These are phyloP conservation scores for Solanum lycopersicoides DNA, from an alignment of 257 asterid species.

Conservation along the genomic window DNA sequence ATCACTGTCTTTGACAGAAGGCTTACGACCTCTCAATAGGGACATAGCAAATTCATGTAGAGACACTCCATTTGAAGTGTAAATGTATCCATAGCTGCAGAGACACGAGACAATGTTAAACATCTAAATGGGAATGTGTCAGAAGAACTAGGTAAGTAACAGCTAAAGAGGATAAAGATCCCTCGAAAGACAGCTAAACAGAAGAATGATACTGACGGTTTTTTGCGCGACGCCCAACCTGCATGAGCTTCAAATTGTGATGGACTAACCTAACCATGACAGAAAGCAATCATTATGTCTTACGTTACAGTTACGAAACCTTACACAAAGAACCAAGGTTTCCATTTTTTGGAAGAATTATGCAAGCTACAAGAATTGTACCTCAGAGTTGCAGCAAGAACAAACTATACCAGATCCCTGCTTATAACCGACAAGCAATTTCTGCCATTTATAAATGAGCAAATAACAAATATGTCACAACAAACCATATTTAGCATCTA, in stretches of 20 bases:
- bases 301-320: neutral
- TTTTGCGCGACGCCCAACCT: conserved; percentile 95
- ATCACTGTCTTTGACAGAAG: conserved; percentile 60
- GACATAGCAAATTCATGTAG: conserved; percentile 88
- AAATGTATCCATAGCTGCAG: conserved; percentile 19
- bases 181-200: neutral
- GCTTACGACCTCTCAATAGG: conserved; percentile 65
- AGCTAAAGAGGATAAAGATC: neutral
- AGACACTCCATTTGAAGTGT: conserved; percentile 93
- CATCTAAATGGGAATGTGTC: neutral
- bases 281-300: conserved; percentile 1
- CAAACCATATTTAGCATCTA: neutral
- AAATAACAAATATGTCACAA: conserved; percentile 3
- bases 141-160: conserved; percentile 1
- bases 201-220: conserved; percentile 61
- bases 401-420: conserved; percentile 82
- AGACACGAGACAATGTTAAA: neutral
- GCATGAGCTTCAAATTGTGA: conserved; percentile 98
- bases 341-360: neutral
- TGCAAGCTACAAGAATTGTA: conserved; percentile 15
- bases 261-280: conserved; percentile 77
- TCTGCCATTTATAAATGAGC: conserved; percentile 29
- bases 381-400: conserved; percentile 83
- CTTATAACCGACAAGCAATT: conserved; percentile 82
- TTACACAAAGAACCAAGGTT: neutral